Base-by-base conservation (phyloP, 495 filamentous ascomycete species). In the Hypoxylon fuscum region DNA sequence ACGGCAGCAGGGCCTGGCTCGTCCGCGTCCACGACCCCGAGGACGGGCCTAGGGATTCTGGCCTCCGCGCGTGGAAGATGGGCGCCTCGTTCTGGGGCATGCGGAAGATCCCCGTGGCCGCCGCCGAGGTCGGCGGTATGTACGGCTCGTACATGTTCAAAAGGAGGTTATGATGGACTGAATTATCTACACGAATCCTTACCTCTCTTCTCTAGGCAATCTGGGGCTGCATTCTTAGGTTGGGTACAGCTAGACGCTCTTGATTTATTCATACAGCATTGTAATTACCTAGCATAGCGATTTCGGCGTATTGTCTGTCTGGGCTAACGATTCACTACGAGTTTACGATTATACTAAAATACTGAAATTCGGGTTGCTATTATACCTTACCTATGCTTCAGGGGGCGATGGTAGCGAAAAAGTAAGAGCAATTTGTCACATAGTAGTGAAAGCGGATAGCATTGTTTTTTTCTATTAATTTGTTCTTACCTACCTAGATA, bases 51-150 rank as follows among this genome's bases (percentile, higher is more conserved):
- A 62, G 72, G 8, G 78, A 78, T 27, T 74, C 77, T 15, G 88
- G 88, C 5, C 74, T 81, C 27, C 80, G 89, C 22, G 68, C 70
- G 50, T 96, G 92, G 92, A 96, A 96, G 79, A 90, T 92, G 90
- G 92, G 92, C 10, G 91, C 90, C n/a, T 83, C 84, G 55, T 88
- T 85, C 77, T 95, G 92, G 91, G 92, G 92, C 12, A 92, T 91
- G 85, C 83, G 89, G 38, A 96, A 96, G 81, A 81, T 92, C 23
- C 91, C 91, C 9, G 87, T 95, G 48, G 90, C 89, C 10, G 74
- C 80, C 32, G 86, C 87, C 5, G 90, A 93, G 64, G 90, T 95
- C 1, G 90, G 89, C 10, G 92, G 92, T 18, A 87, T 96, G 76
- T 96, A 96, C 72, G 91, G 90, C 40, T 87, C 87, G 59, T 95